These are phyloP conservation scores for Zygosaccharomyces lentus DNA, from an alignment of 805 yeast species.

Conservation along the genomic window DNA sequence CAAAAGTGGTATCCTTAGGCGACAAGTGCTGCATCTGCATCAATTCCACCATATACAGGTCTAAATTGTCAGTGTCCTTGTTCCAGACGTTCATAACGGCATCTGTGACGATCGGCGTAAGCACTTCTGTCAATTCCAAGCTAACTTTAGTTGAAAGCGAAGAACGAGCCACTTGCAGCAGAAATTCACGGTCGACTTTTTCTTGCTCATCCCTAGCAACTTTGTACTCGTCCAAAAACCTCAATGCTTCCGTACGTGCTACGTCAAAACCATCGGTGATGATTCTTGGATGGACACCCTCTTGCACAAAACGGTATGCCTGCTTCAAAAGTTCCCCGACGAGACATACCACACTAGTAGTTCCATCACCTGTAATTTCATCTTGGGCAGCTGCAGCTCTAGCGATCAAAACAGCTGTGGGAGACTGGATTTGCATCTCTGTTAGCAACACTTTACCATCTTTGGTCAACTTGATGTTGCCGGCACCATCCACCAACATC, in stretches of 20 bases:
- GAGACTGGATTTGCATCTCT: constrained; percentile 96
- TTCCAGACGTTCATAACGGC: constrained; percentile 79
- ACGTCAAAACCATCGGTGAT: constrained; percentile 92
- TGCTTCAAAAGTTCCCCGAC: constrained; percentile 94
- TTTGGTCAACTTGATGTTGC: constrained; percentile 89
- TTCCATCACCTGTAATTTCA: constrained; percentile 99
- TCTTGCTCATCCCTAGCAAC: constrained; percentile 38
- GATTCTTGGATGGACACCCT: constrained; percentile 94
- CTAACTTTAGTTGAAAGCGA: constrained; percentile 85
- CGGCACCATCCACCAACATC: constrained; percentile 96
- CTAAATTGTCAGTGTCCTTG: constrained; percentile 51
- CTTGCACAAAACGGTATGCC: constrained; percentile 85
- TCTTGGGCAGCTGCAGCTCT: constrained; percentile 98
- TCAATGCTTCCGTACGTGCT: constrained; percentile 73
- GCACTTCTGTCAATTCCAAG: constrained; percentile 66
- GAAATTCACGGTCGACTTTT: constrained; percentile 75
- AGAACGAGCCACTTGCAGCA: constrained; percentile 87
- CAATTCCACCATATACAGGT: constrained; percentile 95
- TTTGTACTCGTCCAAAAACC: constrained; percentile 65
- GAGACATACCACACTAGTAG: constrained; percentile 88
- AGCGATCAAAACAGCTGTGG: constrained; percentile 87
- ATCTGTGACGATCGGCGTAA: constrained; percentile 94
- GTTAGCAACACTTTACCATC: constrained; percentile 91
- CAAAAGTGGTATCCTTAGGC: constrained; percentile 75
- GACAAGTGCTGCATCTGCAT: constrained; percentile 96